A percentile compares a stretch with the other conserved stretches of the same genome.
phyloP scores from a whole-genome alignment of 306 rosid species.

The Aeschynomene evenia region DNA sequence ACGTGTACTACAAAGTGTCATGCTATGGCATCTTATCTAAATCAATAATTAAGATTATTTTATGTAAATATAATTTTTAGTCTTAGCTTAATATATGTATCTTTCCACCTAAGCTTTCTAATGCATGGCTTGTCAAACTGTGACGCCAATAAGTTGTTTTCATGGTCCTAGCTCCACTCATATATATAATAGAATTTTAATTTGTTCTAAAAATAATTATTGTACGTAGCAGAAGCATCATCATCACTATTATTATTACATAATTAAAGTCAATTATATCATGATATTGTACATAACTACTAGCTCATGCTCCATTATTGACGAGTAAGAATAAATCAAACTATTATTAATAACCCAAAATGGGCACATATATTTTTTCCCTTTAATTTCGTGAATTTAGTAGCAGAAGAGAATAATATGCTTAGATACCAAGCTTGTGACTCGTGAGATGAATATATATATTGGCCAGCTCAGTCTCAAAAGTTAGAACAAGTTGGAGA shows the following conservation, averaged over 20 bases:
- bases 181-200: neutral
- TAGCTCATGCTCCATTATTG: neutral
- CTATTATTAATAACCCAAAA: neutral
- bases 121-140: conserved; percentile 25
- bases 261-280: conserved; percentile 20
- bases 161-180: neutral
- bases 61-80: no score
- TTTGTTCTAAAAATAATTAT: neutral
- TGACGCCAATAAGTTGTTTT: conserved; percentile 24
- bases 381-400: neutral
- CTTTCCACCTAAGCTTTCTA: conserved; percentile 30
- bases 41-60: conserved; percentile 26
- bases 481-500: conserved; percentile 16
- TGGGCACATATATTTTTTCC: conserved; percentile 17
- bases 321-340: neutral
- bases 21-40: conserved; percentile 23
- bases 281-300: conserved; percentile 5
- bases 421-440: conserved; percentile 40
- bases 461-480: conserved; percentile 12
- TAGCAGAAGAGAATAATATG: neutral
- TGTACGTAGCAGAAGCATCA: no score
- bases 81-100: no score
- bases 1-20: conserved; percentile 31
- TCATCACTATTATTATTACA: neutral
- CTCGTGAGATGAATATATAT: conserved; percentile 36